Conservation (phyloP, 768 basidiomycete species). For the Boletus coccyginus region DNA sequence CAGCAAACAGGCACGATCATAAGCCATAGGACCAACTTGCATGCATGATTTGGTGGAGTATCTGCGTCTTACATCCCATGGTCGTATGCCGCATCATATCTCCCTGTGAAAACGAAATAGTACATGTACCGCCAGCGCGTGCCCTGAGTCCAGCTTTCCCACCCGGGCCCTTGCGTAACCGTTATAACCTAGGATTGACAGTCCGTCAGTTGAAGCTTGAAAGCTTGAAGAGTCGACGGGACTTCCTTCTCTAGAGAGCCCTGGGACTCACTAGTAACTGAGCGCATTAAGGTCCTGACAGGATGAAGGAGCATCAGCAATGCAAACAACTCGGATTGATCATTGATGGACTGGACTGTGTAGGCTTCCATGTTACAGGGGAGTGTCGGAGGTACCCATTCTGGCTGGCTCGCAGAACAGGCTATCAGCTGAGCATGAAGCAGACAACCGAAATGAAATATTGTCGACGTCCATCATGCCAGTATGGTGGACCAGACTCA, state of each 20-base stretch:
- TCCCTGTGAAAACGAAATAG: neutral
- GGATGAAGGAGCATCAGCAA: neutral
- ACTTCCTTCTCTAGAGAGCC: neutral
- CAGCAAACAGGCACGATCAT: neutral
- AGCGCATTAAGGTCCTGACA: neutral
- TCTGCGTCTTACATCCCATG: neutral
- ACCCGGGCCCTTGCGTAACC: too few species aligned
- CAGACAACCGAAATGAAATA: neutral
- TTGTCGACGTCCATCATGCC: too few species aligned
- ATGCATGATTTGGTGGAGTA: neutral
- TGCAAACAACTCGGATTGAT: neutral
- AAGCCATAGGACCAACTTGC: neutral
- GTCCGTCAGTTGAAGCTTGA: too few species aligned
- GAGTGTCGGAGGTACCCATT: neutral
- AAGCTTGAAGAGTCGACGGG: neutral
- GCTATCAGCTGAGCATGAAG: neutral
- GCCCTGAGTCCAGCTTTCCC: neutral
- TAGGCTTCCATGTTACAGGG: neutral
- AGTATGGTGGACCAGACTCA: too few species aligned
- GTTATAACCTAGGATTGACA: neutral
- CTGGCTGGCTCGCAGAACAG: neutral
- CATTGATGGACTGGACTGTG: too few species aligned
- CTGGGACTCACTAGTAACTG: neutral
- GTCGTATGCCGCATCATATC: too few species aligned
- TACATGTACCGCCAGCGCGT: too few species aligned